Evolutionary conservation across 768 basidiomycete genomes (phyloP).

Genomic region (Russula sp.): DNA sequence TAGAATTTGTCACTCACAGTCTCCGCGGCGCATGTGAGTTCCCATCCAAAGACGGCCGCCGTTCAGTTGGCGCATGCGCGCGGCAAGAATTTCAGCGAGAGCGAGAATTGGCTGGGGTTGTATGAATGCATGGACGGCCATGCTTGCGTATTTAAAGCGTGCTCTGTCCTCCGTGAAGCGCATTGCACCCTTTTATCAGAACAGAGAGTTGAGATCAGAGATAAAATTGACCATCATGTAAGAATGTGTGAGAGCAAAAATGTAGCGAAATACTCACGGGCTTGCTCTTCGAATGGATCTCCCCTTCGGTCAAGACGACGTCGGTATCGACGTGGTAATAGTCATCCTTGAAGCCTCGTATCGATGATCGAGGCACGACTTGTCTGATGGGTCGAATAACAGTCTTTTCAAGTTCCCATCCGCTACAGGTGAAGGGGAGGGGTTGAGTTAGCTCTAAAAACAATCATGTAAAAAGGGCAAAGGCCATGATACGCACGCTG

Average conservation of each 20-base stretch:
- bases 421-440: slow-evolving; percentile 23
- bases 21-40: slow-evolving; percentile 46
- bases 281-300: slow-evolving; percentile 41
- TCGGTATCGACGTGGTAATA: slow-evolving; percentile 38
- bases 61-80: slow-evolving; percentile 36
- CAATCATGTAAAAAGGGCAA: neutral
- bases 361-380: slow-evolving; percentile 37
- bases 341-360: slow-evolving; percentile 45
- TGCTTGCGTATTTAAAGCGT: slow-evolving; percentile 18
- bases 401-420: slow-evolving; percentile 44
- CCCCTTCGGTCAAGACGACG: slow-evolving; percentile 43
- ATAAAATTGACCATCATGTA: neutral
- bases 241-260: neutral
- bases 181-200: slow-evolving; percentile 18
- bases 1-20: slow-evolving; percentile 37
- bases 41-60: slow-evolving; percentile 43
- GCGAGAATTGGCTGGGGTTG: slow-evolving; percentile 30
- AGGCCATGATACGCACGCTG: slow-evolving; percentile 37
- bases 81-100: slow-evolving; percentile 36
- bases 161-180: slow-evolving; percentile 19
- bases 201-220: too few species aligned
- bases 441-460: neutral
- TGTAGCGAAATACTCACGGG: slow-evolving; percentile 35
- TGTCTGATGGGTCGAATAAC: slow-evolving; percentile 41
- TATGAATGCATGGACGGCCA: slow-evolving; percentile 11